Conservation (phyloP, 805 yeast species). For the Sugiyamaella lignohabitans region DNA sequence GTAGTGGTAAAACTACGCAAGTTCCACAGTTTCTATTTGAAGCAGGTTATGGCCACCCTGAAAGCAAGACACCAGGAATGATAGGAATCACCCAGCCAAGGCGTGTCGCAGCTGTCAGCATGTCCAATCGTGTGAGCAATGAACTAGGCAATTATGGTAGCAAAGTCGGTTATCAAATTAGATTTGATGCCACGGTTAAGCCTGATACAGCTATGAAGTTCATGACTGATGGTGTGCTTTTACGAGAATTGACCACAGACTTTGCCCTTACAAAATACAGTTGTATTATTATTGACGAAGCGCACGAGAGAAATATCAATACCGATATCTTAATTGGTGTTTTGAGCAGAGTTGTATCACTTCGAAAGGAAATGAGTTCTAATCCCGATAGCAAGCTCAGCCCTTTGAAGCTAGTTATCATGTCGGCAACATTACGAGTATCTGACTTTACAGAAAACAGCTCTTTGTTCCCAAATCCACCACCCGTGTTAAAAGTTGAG, state of each 20-base stretch:
- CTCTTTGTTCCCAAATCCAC: constrained; percentile 57
- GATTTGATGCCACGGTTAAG: constrained; percentile 74
- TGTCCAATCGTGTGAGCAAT: constrained; percentile 74
- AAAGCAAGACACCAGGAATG: constrained; percentile 75
- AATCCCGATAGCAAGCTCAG: constrained; percentile 40
- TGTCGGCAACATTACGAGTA: constrained; percentile 96
- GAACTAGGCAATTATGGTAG: constrained; percentile 69
- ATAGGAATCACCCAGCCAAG: constrained; percentile 94
- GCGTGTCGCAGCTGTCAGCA: constrained; percentile 80
- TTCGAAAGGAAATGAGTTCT: constrained; percentile 45
- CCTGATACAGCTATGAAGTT: constrained; percentile 64
- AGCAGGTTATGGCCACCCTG: constrained; percentile 72
- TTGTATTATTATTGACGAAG: constrained; percentile 87
- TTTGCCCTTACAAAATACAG: constrained; percentile 77
- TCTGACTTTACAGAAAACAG: constrained; percentile 84
- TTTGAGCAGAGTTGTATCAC: constrained; percentile 74
- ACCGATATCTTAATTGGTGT: constrained; percentile 95
- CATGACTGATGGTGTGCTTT: constrained; percentile 94
- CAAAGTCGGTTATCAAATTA: constrained; percentile 77
- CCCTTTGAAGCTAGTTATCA: constrained; percentile 76
- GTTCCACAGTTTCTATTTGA: constrained; percentile 94
- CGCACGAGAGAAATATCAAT: constrained; percentile 93
- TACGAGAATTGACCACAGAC: constrained; percentile 90
- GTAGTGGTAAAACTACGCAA: constrained; percentile 98
- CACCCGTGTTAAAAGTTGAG: constrained; percentile 83